These are phyloP conservation scores for Mesembryanthemum crystallinum DNA, from an alignment of 148 eudicot genomes.

Conservation along the genomic window DNA sequence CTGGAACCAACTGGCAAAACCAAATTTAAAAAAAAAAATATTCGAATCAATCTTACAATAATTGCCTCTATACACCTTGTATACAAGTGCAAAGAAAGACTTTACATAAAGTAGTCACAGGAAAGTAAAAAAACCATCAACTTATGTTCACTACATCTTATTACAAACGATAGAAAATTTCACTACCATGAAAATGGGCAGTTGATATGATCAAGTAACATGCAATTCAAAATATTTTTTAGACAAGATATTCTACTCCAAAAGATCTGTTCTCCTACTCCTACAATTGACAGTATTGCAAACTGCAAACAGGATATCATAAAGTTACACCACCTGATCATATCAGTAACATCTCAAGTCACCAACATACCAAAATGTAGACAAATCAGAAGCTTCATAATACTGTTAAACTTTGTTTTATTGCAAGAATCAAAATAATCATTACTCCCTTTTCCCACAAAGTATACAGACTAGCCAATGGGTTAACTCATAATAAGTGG, in stretches of 20 bases:
- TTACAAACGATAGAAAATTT: not conserved
- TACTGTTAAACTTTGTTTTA: not conserved
- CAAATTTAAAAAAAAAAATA: too few relatives aligned
- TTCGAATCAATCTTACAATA: too few relatives aligned
- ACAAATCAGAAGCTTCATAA: not conserved
- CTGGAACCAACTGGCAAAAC: constrained; percentile 77
- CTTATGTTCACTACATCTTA: not conserved
- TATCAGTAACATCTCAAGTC: not conserved
- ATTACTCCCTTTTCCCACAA: not conserved
- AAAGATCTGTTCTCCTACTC: too few relatives aligned
- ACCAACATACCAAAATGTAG: not conserved
- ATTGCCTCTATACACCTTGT: too few relatives aligned
- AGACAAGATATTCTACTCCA: too few relatives aligned
- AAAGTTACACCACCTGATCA: too few relatives aligned
- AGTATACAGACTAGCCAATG: not conserved
- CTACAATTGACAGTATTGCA: too few relatives aligned
- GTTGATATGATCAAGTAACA: too few relatives aligned
- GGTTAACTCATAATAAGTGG: not conserved
- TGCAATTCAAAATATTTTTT: too few relatives aligned
- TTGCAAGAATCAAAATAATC: not conserved
- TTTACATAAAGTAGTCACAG: not conserved
- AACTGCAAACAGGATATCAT: too few relatives aligned
- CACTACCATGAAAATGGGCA: too few relatives aligned
- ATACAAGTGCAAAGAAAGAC: too few relatives aligned
- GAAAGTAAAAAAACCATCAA: not conserved